Conservation (phyloP, 2,329 filamentous ascomycete species). For the Corinectria fuckeliana region DNA sequence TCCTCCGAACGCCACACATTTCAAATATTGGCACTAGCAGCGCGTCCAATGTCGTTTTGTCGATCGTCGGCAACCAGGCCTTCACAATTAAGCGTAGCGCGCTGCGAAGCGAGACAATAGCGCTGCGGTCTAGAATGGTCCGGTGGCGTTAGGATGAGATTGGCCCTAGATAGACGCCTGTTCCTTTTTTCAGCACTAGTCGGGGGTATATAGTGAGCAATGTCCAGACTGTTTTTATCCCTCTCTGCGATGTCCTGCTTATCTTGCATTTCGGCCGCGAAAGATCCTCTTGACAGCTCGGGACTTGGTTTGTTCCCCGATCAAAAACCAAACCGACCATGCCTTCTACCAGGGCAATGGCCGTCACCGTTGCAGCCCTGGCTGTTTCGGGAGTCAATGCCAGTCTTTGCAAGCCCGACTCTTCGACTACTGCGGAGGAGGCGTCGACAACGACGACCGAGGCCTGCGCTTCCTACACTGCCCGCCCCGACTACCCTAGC, state of each 20-base stretch:
- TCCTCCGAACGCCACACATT: too few species aligned
- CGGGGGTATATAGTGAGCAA: not conserved
- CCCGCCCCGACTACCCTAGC: not conserved
- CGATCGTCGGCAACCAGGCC: too few species aligned
- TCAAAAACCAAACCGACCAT: not conserved
- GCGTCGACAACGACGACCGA: not conserved
- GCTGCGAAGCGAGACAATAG: not conserved
- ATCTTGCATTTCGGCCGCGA: not conserved
- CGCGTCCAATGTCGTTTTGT: too few species aligned
- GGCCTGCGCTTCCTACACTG: not conserved
- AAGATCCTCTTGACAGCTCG: not conserved
- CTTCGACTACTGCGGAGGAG: not conserved
- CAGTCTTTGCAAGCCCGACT: not conserved
- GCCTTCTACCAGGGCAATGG: conserved; percentile 20
- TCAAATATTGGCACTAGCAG: too few species aligned
- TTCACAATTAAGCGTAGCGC: too few species aligned
- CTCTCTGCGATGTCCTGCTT: not conserved
- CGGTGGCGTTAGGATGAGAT: not conserved
- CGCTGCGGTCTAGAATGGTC: not conserved
- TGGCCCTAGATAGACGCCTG: not conserved
- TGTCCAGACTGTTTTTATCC: too few species aligned
- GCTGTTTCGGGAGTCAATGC: conserved; percentile 14
- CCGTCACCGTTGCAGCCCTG: conserved; percentile 14
- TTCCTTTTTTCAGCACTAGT: not conserved
- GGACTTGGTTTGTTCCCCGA: not conserved